phyloP scores from a whole-genome alignment of 225 moss, liverwort and hornwort genomes.

The Lunularia cruciata region DNA sequence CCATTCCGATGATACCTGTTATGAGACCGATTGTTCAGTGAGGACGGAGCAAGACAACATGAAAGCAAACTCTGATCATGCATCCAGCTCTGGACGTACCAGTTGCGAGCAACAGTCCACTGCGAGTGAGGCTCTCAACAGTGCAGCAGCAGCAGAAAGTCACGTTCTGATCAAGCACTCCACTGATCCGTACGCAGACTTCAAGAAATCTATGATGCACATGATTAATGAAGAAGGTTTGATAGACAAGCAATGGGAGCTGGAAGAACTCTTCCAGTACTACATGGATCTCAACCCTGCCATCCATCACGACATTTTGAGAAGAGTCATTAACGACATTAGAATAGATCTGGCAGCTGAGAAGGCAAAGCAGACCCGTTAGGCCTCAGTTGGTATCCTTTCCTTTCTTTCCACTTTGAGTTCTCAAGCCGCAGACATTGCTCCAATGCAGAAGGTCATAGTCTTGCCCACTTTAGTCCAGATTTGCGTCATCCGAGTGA shows the following conservation, averaged over 20 bases:
- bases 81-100: neutral
- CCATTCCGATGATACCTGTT: constrained; percentile 13
- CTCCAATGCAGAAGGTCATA: too few relatives aligned
- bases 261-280: constrained; percentile 60
- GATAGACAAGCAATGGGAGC: constrained; percentile 43
- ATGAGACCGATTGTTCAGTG: neutral
- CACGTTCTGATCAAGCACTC: constrained; percentile 63
- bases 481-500: too few relatives aligned
- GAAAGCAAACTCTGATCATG: neutral
- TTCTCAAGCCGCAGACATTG: too few relatives aligned
- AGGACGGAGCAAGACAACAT: neutral
- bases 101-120: neutral
- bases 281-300: constrained; percentile 61
- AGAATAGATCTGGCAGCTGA: constrained; percentile 25
- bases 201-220: constrained; percentile 56
- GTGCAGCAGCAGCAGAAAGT: constrained; percentile 37
- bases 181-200: constrained; percentile 54
- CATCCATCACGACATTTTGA: constrained; percentile 51
- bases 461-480: too few relatives aligned
- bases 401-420: too few relatives aligned
- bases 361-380: neutral
- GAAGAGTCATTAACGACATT: constrained; percentile 50
- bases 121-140: constrained; percentile 4
- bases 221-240: constrained; percentile 57
- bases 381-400: too few relatives aligned